Evolutionary conservation across 495 filamentous ascomycete genomes (phyloP).

Genomic region (Xylaria palmicola): DNA sequence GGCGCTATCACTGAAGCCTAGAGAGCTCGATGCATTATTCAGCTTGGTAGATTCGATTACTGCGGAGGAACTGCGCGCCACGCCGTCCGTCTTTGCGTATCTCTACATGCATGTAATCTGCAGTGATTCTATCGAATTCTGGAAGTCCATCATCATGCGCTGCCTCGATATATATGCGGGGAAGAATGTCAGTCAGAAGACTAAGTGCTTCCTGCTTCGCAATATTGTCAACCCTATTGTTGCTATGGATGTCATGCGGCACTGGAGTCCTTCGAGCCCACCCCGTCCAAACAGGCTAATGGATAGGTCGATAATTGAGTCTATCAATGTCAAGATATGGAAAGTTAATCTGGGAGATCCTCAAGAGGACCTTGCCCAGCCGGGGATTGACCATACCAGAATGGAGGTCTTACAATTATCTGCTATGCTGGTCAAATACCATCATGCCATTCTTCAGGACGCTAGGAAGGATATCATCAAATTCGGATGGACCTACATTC

Average conservation of each 20-base stretch:
- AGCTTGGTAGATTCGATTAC: slow-evolving; percentile 79
- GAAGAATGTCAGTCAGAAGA: slow-evolving; percentile 73
- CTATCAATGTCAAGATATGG: slow-evolving; percentile 92
- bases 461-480: slow-evolving; percentile 98
- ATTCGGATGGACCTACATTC: slow-evolving; percentile 97
- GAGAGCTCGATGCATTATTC: slow-evolving; percentile 88
- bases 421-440: slow-evolving; percentile 91
- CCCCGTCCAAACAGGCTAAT: slow-evolving; percentile 71
- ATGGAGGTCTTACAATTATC: slow-evolving; percentile 96
- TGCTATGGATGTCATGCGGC: slow-evolving; percentile 89
- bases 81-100: slow-evolving; percentile 71
- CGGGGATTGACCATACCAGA: slow-evolving; percentile 89
- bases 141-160: slow-evolving; percentile 77
- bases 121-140: slow-evolving; percentile 84
- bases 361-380: slow-evolving; percentile 79
- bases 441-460: slow-evolving; percentile 78
- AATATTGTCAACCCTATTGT: slow-evolving; percentile 94
- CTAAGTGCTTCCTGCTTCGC: slow-evolving; percentile 89
- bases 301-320: slow-evolving; percentile 84
- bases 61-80: slow-evolving; percentile 73
- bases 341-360: slow-evolving; percentile 80
- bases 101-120: slow-evolving; percentile 84
- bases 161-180: slow-evolving; percentile 86
- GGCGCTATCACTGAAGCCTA: slow-evolving; percentile 68
- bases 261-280: slow-evolving; percentile 50